Evolutionary conservation across 2,329 filamentous ascomycete genomes (phyloP), one percentile per base, ranked within the genome.

Genomic region (Trichoderma sp.): DNA sequence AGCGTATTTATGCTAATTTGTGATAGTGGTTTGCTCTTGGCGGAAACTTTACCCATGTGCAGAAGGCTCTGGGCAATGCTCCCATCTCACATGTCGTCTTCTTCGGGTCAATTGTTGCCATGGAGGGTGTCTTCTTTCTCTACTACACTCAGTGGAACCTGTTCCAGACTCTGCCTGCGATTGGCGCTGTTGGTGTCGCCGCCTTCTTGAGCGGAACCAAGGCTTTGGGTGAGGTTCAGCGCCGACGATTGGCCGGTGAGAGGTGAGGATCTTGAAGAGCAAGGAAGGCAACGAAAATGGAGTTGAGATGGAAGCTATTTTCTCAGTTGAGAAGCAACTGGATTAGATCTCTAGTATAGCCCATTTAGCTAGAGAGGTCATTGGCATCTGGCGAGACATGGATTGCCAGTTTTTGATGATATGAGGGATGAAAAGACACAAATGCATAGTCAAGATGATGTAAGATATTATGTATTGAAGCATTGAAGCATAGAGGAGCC

Each of bases 131-230:
- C 71, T 98, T 99, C 84, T 95, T 96, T 85, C 84, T 97, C 75
- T 99, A 99, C 87, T 98, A 98, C 83, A 92, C 88, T 68, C 89
- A 84, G 78, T 98, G 95, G 95, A 97, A 91, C 78, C 86, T 99
- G 59, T 97, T 98, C 87, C 92, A 97, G 85, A 90, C 90, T 15
- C 85, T 99, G 64, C 95, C 94, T 5, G 90, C 90, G 30, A 90
- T 92, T 68, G 86, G 86, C 39, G 83, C 90, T 57, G 88, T 96
- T 34, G 90, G 91, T 17, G 82, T 88, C 30, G 88, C 94, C 69
- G 89, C 93, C 12, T 93, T 97, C 79, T 82, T 98, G 74, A 97
- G 93, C 80, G 96, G 96, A 71, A 94, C 92, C 79, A 91, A 94
- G 81, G 96, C 96, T 6, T 85, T 99, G 76, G 92, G 93, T 64